Evolutionary conservation across 129 eudicot genomes (phyloP), one percentile per base, ranked within the genome.

Genomic region (Flaveria linearis): DNA sequence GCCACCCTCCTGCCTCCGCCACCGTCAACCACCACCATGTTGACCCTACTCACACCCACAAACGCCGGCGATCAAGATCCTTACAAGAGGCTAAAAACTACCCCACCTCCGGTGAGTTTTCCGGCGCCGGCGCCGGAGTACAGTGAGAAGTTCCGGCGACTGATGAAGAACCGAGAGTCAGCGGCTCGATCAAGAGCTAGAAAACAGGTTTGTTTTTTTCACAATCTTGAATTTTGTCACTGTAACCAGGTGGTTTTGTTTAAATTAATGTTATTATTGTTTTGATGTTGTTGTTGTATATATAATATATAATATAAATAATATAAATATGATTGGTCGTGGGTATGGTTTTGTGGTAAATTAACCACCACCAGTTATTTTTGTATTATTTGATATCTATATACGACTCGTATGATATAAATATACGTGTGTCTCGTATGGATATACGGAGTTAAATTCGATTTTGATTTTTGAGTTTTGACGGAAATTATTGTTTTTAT

Each of bases 121-220:
- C 10, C 30, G 23, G 51, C 78, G 36, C 49, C 68, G 68, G 20
- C 33, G 33, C 77, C 74, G 33, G 83, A 69, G 22, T 25, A 83
- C 68, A 43, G 17, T 41, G 87, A 82, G n/a, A 76, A 74, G 17
- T 83, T 72, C 72, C 83, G 85, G 60, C 83, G 86, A 11, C 36
- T 75, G 85, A 84, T 87, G 80, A 87, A 87, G 75, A 87, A 84
- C 41, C 73, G 91, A 51, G 88, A 84, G 58, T 87, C 91, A 0
- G 91, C 91, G 33, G 87, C 88, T 49, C 83, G 91, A 47, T 87
- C 91, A 33, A 66, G 91, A 76, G 88, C 86, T 10, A 82, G 91
- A 63, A 79, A 80, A 76, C 88, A 84, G 84, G 88, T 81, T 22
- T 42, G 10, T 17, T 45, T 68, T 68, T 36, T 5, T 5, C 41